Evolutionary conservation across 1,284 basidiomycete genomes (phyloP).

Genomic region (Leucoagaricus sp.): DNA sequence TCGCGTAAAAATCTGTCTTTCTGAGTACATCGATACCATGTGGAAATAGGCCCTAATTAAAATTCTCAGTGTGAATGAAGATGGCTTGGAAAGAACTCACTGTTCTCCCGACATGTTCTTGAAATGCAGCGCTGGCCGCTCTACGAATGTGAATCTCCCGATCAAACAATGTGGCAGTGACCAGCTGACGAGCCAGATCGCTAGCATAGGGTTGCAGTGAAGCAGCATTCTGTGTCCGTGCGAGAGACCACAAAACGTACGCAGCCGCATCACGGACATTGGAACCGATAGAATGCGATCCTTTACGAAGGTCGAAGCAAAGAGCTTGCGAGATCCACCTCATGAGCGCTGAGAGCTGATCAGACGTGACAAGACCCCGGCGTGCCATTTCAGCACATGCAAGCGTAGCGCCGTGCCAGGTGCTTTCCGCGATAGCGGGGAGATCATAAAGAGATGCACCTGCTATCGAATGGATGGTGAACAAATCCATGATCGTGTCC

Average conservation of each 20-base stretch:
- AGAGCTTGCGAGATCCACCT: constrained; percentile 87
- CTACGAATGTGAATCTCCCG: constrained; percentile 94
- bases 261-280: constrained; percentile 94
- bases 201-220: constrained; percentile 65
- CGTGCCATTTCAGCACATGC: constrained; percentile 92
- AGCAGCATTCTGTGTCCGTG: constrained; percentile 69
- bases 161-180: constrained; percentile 85
- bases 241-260: constrained; percentile 95
- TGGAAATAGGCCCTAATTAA: constrained; percentile 76
- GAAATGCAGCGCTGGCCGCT: constrained; percentile 97
- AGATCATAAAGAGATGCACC: constrained; percentile 69
- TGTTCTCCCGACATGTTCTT: constrained; percentile 94
- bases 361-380: constrained; percentile 66
- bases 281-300: constrained; percentile 90
- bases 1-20: constrained; percentile 94
- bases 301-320: constrained; percentile 90
- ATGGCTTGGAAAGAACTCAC: constrained; percentile 46
- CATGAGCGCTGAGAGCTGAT: constrained; percentile 63
- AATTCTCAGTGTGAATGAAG: constrained; percentile 4
- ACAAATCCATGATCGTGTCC: constrained; percentile 74
- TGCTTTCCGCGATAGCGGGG: constrained; percentile 76
- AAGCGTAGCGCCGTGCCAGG: constrained; percentile 95
- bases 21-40: constrained; percentile 93
- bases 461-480: constrained; percentile 64
- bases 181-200: constrained; percentile 70